Evolutionary conservation across 2,329 filamentous ascomycete genomes (phyloP).

Genomic region (Orbilia javanica): DNA sequence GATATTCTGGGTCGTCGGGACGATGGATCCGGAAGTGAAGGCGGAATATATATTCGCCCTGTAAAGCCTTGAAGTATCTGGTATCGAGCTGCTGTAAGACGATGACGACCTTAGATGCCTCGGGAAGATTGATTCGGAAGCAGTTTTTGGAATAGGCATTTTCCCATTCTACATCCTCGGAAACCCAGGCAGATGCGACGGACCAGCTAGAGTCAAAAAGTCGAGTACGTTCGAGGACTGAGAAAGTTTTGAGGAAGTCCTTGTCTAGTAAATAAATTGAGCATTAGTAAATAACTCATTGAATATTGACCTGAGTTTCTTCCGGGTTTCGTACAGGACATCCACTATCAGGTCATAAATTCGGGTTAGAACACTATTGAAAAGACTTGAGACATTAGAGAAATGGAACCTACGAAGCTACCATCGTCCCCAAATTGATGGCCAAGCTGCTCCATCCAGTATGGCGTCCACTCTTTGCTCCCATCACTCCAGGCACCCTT

Average conservation of each 20-base stretch:
- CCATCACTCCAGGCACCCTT: slow-evolving; percentile 85
- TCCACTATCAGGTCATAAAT: slow-evolving; percentile 64
- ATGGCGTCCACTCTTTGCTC: slow-evolving; percentile 84
- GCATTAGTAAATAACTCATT: slow-evolving; percentile 67
- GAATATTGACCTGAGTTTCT: slow-evolving; percentile 16
- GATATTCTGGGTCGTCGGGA: slow-evolving; percentile 66
- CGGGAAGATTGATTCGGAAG: slow-evolving; percentile 72
- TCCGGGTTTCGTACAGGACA: slow-evolving; percentile 65
- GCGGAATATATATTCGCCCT: slow-evolving; percentile 72
- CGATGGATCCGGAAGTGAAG: slow-evolving; percentile 71
- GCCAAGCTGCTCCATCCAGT: slow-evolving; percentile 79
- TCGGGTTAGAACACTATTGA: slow-evolving; percentile 7
- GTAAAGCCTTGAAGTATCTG: slow-evolving; percentile 73
- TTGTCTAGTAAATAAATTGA: slow-evolving; percentile 65
- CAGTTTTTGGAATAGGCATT: slow-evolving; percentile 73
- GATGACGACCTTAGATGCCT: slow-evolving; percentile 72
- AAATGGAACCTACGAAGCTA: slow-evolving; percentile 63
- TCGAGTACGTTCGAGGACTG: slow-evolving; percentile 73
- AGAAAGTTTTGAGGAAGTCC: slow-evolving; percentile 74
- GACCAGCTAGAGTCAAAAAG: slow-evolving; percentile 74
- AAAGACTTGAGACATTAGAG: slow-evolving; percentile 6
- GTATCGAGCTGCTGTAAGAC: slow-evolving; percentile 74
- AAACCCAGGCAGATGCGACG: slow-evolving; percentile 73
- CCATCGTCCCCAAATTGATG: slow-evolving; percentile 84
- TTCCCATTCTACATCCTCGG: slow-evolving; percentile 74